phyloP scores from a whole-genome alignment of 2,329 filamentous ascomycete species.

The Cephalotrichum gorgonifer region DNA sequence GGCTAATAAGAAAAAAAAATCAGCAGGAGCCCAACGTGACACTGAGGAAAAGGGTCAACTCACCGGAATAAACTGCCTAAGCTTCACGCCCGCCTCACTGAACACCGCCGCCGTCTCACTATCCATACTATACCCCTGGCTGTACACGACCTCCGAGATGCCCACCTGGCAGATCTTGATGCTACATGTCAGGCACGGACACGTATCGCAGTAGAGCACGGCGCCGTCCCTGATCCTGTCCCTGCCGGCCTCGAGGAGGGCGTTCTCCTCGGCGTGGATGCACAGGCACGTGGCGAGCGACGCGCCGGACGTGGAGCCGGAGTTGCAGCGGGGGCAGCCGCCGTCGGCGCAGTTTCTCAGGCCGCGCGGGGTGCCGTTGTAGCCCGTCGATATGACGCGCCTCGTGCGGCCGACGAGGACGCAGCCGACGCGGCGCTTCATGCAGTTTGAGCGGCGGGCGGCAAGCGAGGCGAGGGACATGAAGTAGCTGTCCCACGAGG shows the following conservation, averaged over 20 bases:
- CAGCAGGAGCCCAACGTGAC: slow-evolving; percentile 11
- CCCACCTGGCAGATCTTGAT: slow-evolving; percentile 98
- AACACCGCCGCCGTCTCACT: slow-evolving; percentile 73
- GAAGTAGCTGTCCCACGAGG: slow-evolving; percentile 95
- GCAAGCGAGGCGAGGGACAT: slow-evolving; percentile 94
- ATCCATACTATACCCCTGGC: slow-evolving; percentile 91
- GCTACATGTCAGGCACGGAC: slow-evolving; percentile 92
- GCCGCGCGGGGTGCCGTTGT: slow-evolving; percentile 92
- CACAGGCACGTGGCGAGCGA: slow-evolving; percentile 82
- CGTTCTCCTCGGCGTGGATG: slow-evolving; percentile 97
- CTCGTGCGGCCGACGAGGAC: slow-evolving; percentile 73
- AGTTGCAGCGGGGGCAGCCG: slow-evolving; percentile 82
- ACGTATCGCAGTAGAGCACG: slow-evolving; percentile 90
- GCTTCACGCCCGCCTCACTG: slow-evolving; percentile 66
- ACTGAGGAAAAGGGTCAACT: slow-evolving; percentile 22
- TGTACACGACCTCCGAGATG: slow-evolving; percentile 91
- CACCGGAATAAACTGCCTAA: slow-evolving; percentile 83
- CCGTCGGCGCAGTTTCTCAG: slow-evolving; percentile 87
- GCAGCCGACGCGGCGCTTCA: slow-evolving; percentile 94
- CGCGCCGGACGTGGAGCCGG: slow-evolving; percentile 56
- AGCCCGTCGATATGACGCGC: slow-evolving; percentile 87
- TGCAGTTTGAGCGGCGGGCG: slow-evolving; percentile 87
- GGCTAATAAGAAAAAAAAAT: slow-evolving; percentile 31
- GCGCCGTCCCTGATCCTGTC: slow-evolving; percentile 77
- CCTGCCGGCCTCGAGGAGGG: slow-evolving; percentile 82